Evolutionary conservation across 495 filamentous ascomycete genomes (phyloP).

Genomic region (Penicillium odoratum): DNA sequence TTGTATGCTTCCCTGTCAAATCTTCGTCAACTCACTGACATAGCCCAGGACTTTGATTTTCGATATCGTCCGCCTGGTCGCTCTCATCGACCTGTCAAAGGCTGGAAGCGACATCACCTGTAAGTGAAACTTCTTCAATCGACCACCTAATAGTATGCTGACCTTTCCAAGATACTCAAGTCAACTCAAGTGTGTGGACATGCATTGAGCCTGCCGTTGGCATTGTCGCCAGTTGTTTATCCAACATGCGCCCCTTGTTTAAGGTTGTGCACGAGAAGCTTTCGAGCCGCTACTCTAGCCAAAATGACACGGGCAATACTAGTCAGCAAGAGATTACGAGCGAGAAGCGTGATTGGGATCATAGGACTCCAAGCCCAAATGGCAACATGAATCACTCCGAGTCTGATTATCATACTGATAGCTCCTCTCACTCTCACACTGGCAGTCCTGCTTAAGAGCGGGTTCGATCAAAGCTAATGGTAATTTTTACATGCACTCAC

Average conservation of each 20-base stretch:
- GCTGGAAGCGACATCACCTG: constrained; percentile 31
- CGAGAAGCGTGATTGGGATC: constrained; percentile 17
- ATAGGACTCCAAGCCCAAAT: constrained; percentile 15
- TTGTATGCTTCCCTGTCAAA: constrained; percentile 23
- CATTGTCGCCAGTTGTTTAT: constrained; percentile 35
- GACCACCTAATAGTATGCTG: neutral
- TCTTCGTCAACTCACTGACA: neutral
- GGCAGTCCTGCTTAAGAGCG: neutral
- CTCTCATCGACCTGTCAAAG: constrained; percentile 23
- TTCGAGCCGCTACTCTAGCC: constrained; percentile 15
- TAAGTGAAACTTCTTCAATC: constrained; percentile 1
- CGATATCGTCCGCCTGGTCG: constrained; percentile 31
- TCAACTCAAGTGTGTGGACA: constrained; percentile 35
- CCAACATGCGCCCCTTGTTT: constrained; percentile 38
- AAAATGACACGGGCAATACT: constrained; percentile 3
- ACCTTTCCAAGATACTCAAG: constrained; percentile 27
- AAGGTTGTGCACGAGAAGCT: constrained; percentile 22
- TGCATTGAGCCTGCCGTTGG: constrained; percentile 39
- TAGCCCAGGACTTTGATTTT: constrained; percentile 26
- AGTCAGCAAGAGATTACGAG: constrained; percentile 17
- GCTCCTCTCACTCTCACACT: neutral
- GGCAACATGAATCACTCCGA: neutral
- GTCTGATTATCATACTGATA: neutral
- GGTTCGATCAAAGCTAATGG: no score
- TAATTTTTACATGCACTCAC: no score